Base-by-base conservation (phyloP, 2,329 filamentous ascomycete species). In the Epichloe gansuensis region DNA sequence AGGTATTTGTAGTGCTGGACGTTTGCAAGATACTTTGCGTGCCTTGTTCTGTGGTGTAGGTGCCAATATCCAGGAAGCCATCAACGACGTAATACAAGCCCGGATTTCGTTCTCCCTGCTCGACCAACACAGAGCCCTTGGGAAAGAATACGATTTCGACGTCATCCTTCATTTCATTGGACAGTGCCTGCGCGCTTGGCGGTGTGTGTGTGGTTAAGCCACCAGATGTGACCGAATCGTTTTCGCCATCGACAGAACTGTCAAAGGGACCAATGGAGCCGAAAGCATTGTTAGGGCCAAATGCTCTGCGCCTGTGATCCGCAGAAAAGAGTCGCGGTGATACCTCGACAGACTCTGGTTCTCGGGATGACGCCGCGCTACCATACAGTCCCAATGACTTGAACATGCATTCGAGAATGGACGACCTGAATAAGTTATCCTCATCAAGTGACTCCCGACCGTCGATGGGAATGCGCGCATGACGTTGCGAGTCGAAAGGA, bases 91-190 rank as follows among this genome's bases (percentile, higher is more conserved):
- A 98, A 70, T 98, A 98, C 0, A 98, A 67, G 0, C 93, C 93
- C 0, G 93, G 93, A 59, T 94, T 95, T n/a, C 93, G 80, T 66
- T 98, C 93, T 9, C 93, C 91, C 69, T 97, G 90, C 63, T 98
- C 93, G 0, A 98, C 90, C 15, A 98, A 76, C 0, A 98, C 86
- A 2, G 93, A 91, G 2, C 87, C 90, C 65, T 97, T 88, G 0
- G 90, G 91, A 58, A 98, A 98, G 70, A 87, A 97, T 5, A 98
- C 93, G 57, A 98, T 96, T 63, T 98, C 93, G 3, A 97, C 81
- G 50, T 98, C 93, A 56, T 95, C 85, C 56, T 85, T 85, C 69
- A 97, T 78, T 55, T 97, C 91, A 53, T 89, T 82, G 4, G 81
- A 79, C 5, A 91, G 70, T 3, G 74, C 69, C 51, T 88, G 75